These are phyloP conservation scores for Nannochloropsis gaditana DNA, from an alignment of 108 stramenopile species.

Conservation along the genomic window DNA sequence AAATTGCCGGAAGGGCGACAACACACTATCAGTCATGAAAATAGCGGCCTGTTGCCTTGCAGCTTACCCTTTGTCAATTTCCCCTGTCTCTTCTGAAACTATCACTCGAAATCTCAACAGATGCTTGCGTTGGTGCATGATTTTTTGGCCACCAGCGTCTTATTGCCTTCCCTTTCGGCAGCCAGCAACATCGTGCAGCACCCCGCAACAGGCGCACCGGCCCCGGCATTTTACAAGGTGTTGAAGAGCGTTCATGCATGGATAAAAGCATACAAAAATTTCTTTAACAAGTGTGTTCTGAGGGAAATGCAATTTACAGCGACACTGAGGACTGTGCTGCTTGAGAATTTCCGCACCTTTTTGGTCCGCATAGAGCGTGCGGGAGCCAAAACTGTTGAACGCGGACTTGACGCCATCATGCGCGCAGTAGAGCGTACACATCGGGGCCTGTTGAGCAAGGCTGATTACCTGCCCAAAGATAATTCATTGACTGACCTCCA, in stretches of 20 bases:
- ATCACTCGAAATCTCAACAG: background rate
- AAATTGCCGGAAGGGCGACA: too few species aligned
- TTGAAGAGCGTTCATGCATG: background rate
- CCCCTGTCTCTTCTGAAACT: too few species aligned
- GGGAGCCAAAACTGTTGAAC: background rate
- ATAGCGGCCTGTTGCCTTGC: too few species aligned
- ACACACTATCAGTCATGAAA: too few species aligned
- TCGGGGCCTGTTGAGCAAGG: background rate
- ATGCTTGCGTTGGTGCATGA: background rate
- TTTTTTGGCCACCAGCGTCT: background rate
- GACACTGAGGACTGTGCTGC: background rate
- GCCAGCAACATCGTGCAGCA: background rate
- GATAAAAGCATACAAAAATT: background rate
- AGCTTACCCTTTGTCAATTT: too few species aligned
- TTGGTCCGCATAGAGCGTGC: background rate
- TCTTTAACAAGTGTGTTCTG: background rate
- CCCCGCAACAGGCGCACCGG: background rate
- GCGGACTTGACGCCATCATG: background rate
- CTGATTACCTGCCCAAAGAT: conserved; percentile 7
- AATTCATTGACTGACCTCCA: background rate
- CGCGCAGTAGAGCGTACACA: conserved; percentile 5
- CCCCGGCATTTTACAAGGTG: background rate
- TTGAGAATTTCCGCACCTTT: background rate
- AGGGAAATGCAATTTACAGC: background rate
- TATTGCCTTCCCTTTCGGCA: background rate